These are phyloP conservation scores for Alloteropsis angusta DNA, from an alignment of 202 grass and related monocot species.

Conservation along the genomic window DNA sequence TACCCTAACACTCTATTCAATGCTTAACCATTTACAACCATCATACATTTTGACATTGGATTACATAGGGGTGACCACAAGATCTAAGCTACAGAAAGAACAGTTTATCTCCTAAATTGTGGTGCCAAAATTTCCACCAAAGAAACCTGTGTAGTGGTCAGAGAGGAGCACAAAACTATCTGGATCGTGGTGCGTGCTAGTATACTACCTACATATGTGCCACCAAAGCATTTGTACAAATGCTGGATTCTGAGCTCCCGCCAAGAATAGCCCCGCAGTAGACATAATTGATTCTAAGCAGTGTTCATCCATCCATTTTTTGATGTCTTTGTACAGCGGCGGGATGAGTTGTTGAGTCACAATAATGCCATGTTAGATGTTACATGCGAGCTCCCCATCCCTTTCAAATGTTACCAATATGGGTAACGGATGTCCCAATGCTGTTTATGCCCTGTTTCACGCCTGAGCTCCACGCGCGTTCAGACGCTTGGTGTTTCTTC, in stretches of 20 bases:
- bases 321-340: neutral
- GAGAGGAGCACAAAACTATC: slow-evolving; percentile 8
- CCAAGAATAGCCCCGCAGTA: slow-evolving; percentile 15
- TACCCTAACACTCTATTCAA: slow-evolving; percentile 64
- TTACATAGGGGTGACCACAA: slow-evolving; percentile 28
- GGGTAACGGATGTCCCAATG: slow-evolving; percentile 32
- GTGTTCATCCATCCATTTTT: slow-evolving; percentile 41
- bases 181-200: slow-evolving; percentile 9
- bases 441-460: neutral
- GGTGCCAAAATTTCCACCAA: slow-evolving; percentile 51
- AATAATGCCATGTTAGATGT: neutral
- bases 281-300: slow-evolving; percentile 28
- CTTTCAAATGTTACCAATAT: neutral
- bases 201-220: slow-evolving; percentile 20
- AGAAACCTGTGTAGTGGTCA: slow-evolving; percentile 45
- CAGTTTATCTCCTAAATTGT: slow-evolving; percentile 33
- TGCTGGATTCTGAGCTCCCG: slow-evolving; percentile 17
- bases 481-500: slow-evolving; percentile 9
- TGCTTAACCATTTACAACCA: slow-evolving; percentile 46
- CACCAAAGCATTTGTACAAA: slow-evolving; percentile 27
- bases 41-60: slow-evolving; percentile 40
- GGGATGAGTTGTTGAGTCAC: neutral
- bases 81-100: slow-evolving; percentile 35
- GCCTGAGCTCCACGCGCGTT: neutral
- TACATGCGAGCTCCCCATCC: neutral